Evolutionary conservation across 768 basidiomycete species (phyloP).

Genomic region (Agaricus subrufescens): DNA sequence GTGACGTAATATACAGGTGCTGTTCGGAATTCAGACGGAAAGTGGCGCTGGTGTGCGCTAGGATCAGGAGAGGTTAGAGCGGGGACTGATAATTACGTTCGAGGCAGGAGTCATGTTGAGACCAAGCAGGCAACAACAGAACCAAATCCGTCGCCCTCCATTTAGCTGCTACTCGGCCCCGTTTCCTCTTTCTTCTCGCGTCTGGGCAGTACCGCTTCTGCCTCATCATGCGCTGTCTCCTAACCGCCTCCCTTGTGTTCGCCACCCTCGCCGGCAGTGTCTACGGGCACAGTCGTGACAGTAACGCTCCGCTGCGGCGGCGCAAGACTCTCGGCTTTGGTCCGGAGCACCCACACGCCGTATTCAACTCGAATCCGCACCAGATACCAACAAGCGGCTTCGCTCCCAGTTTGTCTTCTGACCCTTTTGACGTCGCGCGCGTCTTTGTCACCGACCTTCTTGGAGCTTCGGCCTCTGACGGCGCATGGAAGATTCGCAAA

Average conservation of each 20-base stretch:
- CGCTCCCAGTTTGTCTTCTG: slow-evolving; percentile 31
- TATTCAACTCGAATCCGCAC: slow-evolving; percentile 49
- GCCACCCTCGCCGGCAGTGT: slow-evolving; percentile 57
- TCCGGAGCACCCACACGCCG: slow-evolving; percentile 69
- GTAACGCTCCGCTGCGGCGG: slow-evolving; percentile 38
- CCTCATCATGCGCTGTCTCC: slow-evolving; percentile 54
- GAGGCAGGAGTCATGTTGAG: neutral
- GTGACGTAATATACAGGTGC: no score
- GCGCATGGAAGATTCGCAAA: slow-evolving; percentile 58
- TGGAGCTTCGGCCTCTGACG: slow-evolving; percentile 25
- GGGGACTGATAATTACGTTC: no score
- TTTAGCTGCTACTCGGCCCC: no score
- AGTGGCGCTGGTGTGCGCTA: no score
- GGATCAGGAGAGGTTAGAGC: no score
- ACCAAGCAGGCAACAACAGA: slow-evolving; percentile 5
- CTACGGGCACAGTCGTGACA: slow-evolving; percentile 36
- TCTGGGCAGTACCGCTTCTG: neutral
- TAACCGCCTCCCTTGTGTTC: slow-evolving; percentile 56
- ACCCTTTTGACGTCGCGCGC: slow-evolving; percentile 60
- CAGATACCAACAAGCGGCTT: slow-evolving; percentile 41
- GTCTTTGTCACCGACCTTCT: slow-evolving; percentile 54
- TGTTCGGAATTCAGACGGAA: no score
- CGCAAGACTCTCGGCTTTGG: slow-evolving; percentile 93
- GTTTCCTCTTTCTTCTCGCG: neutral
- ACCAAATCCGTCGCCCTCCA: slow-evolving; percentile 4